Conservation (phyloP, 768 basidiomycete genomes). For the Dioszegia aurantiaca region DNA sequence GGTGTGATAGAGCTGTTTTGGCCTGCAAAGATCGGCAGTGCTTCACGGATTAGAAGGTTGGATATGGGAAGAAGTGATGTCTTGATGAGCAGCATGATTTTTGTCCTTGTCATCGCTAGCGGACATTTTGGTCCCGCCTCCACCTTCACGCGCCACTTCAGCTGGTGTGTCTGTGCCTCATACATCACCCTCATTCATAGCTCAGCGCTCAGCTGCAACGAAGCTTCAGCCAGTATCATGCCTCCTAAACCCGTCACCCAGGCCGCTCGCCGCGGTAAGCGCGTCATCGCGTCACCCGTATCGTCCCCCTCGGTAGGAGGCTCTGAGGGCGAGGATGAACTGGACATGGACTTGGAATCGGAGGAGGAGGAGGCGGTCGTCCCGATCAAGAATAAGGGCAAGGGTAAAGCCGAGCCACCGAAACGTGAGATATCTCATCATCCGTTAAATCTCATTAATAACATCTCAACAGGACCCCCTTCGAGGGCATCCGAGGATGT, state of each 20-base stretch:
- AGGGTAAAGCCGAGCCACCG: slow-evolving; percentile 1
- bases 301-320: slow-evolving; percentile 9
- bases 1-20: neutral
- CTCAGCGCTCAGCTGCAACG: neutral
- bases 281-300: slow-evolving; percentile 30
- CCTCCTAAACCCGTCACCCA: slow-evolving; percentile 12
- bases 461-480: slow-evolving; percentile 4
- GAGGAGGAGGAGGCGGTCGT: slow-evolving; percentile 18
- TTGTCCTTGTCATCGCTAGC: neutral
- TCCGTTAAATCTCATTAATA: neutral
- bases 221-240: neutral
- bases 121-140: slow-evolving; percentile 12
- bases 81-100: neutral
- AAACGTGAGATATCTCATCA: slow-evolving; percentile 2
- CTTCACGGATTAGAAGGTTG: too few species aligned
- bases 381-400: slow-evolving; percentile 16
- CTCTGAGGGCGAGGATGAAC: slow-evolving; percentile 20
- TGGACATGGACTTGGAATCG: slow-evolving; percentile 10
- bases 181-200: neutral
- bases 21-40: too few species aligned
- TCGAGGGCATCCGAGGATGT: slow-evolving; percentile 20
- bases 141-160: neutral
- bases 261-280: slow-evolving; percentile 23
- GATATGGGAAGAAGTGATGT: neutral
- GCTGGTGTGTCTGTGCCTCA: too few species aligned